Evolutionary conservation across 176 grass and related monocot species (phyloP), one percentile per base, ranked within the genome.

Genomic region (Pontederia paniculata): DNA sequence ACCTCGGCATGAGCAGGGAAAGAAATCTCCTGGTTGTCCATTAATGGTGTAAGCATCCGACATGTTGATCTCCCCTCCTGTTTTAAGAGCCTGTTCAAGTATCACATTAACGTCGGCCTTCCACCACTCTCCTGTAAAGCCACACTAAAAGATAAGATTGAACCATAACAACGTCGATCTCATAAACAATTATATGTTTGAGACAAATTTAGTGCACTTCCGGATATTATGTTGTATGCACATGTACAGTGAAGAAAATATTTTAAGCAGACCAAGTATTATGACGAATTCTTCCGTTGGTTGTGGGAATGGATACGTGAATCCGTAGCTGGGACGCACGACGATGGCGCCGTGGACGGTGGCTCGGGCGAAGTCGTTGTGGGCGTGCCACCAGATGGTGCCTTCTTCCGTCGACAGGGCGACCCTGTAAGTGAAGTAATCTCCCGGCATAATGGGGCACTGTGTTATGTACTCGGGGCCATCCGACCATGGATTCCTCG

Each of bases 381-480:
- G 91, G 5, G 86, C 90, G 72, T 96, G 90, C 90, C 90, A 96
- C 79, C 75, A 88, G 45, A 89, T 70, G 22, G 91, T 97, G 31
- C 91, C 91, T 55, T 68, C 76, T 67, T 97, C 86, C 57, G 63
- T 69, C 1, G 9, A 15, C 22, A 96, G 10, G 21, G 66, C 78
- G 74, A 87, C 86, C 44, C 42, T n/a, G 53, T 79, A 61, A 49
- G 63, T 68, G 14, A 60, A 60, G 14, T 4, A 18, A 10, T 43
- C 12, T 0, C 54, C 54, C 0, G 18, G 50, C 2, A 16, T 18
- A 44, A 53, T 78, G 16, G 69, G 55, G 28, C 68, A 56, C 19
- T 49, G 56, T 7, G 63, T 61, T 63, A 78, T 10, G 51, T 63
- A 67, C 10, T 48, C 21, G 11, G 64, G 64, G 23, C 64, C 64